Percentiles rank a stretch among this genome's conserved stretches.
Evolutionary conservation across 371 early-diverging fungal species (phyloP).

Genomic region (Mucor piriformis): DNA sequence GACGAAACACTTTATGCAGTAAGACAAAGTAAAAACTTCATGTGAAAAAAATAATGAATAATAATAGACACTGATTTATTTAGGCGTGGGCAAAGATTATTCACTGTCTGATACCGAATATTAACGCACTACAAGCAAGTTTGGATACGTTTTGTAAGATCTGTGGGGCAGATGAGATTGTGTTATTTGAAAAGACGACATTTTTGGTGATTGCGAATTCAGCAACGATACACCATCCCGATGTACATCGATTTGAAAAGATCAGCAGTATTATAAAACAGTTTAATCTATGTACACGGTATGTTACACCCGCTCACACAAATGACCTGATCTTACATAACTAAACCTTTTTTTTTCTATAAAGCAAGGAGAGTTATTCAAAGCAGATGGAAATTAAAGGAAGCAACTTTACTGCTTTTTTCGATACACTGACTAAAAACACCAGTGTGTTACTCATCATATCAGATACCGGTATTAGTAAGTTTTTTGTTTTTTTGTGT

Average conservation of each 20-base stretch:
- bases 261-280: constrained; percentile 93
- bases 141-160: constrained; percentile 76
- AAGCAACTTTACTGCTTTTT: constrained; percentile 79
- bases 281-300: constrained; percentile 86
- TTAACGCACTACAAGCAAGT: constrained; percentile 74
- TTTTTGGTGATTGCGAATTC: constrained; percentile 91
- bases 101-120: constrained; percentile 91
- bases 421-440: constrained; percentile 90
- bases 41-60: neutral
- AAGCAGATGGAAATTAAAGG: constrained; percentile 81
- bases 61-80: neutral
- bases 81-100: constrained; percentile 96
- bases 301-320: constrained; percentile 5
- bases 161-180: constrained; percentile 93
- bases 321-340: neutral
- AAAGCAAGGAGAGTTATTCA: constrained; percentile 22
- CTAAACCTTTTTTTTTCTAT: neutral
- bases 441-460: constrained; percentile 91
- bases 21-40: constrained; percentile 12
- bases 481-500: constrained; percentile 17
- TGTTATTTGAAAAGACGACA: constrained; percentile 91
- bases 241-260: constrained; percentile 86
- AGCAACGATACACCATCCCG: constrained; percentile 57
- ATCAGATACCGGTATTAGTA: constrained; percentile 87
- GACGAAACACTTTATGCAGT: constrained; percentile 92